Evolutionary conservation across 1,284 basidiomycete species (phyloP).

Genomic region (Tylopilus sp.): DNA sequence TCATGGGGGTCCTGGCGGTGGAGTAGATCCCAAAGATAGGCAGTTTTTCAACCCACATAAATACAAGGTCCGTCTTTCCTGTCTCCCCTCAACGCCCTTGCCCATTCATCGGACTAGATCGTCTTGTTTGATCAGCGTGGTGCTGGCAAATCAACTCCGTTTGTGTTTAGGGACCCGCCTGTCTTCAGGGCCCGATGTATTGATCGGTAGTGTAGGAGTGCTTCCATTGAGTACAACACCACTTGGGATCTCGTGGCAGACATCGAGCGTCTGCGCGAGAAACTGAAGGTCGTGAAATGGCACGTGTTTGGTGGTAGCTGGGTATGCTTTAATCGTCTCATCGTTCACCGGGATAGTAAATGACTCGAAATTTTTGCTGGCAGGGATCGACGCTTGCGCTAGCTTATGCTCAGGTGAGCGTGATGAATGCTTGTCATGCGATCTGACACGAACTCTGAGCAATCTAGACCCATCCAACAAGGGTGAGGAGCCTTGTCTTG

Average conservation of each 20-base stretch:
- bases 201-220: conserved; percentile 45
- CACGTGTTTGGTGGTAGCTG: conserved; percentile 91
- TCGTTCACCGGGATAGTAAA: not conserved
- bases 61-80: conserved; percentile 60
- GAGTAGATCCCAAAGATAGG: conserved; percentile 62
- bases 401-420: conserved; percentile 75
- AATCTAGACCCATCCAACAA: conserved; percentile 70
- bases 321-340: conserved; percentile 42
- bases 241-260: conserved; percentile 95
- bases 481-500: conserved; percentile 78
- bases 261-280: conserved; percentile 76
- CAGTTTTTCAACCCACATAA: conserved; percentile 79
- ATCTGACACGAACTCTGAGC: conserved; percentile 1
- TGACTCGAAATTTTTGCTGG: not conserved
- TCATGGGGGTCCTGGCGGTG: conserved; percentile 82
- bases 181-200: conserved; percentile 4
- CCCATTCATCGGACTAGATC: conserved; percentile 45
- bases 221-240: conserved; percentile 82
- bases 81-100: conserved; percentile 8
- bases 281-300: conserved; percentile 80
- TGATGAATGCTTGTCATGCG: not conserved
- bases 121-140: conserved; percentile 84
- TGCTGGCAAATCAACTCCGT: conserved; percentile 83
- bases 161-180: conserved; percentile 26
- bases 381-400: conserved; percentile 90